phyloP scores from a whole-genome alignment of 1,139 yeast species.

The Yamadazyma epiphylla region DNA sequence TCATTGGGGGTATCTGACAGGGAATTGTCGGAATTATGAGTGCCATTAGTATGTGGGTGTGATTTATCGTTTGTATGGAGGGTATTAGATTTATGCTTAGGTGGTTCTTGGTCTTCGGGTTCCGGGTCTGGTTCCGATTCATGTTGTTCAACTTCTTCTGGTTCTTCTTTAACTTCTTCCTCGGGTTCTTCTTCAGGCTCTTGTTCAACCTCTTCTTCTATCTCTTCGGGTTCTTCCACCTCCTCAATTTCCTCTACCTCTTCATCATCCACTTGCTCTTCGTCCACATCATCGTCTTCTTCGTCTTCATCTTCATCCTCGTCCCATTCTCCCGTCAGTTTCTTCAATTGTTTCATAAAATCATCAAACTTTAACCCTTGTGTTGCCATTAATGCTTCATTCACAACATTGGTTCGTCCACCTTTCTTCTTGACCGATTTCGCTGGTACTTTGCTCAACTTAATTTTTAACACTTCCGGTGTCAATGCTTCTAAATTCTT shows the following conservation, averaged over 20 bases:
- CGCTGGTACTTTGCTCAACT: conserved; percentile 28
- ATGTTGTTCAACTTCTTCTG: conserved; percentile 4
- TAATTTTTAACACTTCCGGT: conserved; percentile 23
- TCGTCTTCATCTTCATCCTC: conserved; percentile 27
- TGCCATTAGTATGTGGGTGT: too few species aligned
- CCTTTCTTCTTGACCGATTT: conserved; percentile 17
- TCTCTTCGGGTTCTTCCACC: conserved; percentile 10
- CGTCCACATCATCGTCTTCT: conserved; percentile 25
- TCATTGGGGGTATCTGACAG: too few species aligned
- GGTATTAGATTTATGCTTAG: conserved; percentile 1
- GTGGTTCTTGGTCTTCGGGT: conserved; percentile 7
- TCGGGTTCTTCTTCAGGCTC: conserved; percentile 9
- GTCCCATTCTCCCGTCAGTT: conserved; percentile 16
- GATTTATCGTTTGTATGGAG: background rate
- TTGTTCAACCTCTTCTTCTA: conserved; percentile 6
- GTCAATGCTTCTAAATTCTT: conserved; percentile 33
- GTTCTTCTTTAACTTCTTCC: conserved; percentile 1
- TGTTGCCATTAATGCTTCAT: conserved; percentile 41
- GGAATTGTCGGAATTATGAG: too few species aligned
- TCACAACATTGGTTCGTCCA: conserved; percentile 30
- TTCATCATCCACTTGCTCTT: conserved; percentile 16
- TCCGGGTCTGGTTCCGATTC: conserved; percentile 7
- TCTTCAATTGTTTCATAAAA: conserved; percentile 31
- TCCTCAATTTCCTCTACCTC: conserved; percentile 14
- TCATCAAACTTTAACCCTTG: conserved; percentile 34